Evolutionary conservation across 2,329 filamentous ascomycete genomes (phyloP), one percentile per base, ranked within the genome.

Genomic region (Cytospora chrysosperma): DNA sequence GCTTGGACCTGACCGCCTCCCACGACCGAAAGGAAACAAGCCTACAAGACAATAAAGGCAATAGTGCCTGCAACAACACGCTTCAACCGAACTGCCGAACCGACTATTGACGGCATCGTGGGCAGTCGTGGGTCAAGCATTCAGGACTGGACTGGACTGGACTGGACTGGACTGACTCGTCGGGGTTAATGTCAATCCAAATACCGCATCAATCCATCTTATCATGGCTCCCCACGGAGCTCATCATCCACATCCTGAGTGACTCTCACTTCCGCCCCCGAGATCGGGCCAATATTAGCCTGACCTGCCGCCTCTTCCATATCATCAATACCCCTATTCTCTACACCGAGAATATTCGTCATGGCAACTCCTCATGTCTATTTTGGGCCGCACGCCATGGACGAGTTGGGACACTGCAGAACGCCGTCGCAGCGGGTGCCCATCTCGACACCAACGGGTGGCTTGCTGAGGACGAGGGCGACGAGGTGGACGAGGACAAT

Each of bases 331-430:
- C 68, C 24, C 67, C 67, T 19, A 65, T 68, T 21, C 53, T 70
- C 19, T 70, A 71, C 53, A 21, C 57, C 19, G 53, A 65, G 47
- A 68, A 69, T 61, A 61, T 70, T 28, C 66, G 63, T 34, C 30
- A 59, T 19, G 59, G 54, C 15, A 53, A 27, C 17, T 47, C 65
- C 0, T 64, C 59, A 1, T 68, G 61, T 49, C 63, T 70, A 9
- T 70, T 69, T 56, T 70, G 68, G 68, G 69, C 64, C 28, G 67
- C 68, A 54, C 65, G 68, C 40, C 59, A 68, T 55, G 70, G 70
- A 51, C 58, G 58, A 17, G 52, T 70, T 19, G 66, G 64, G 49
- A 70, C 68, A 19, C 37, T 70, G n/a, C 65, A 67, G 59, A 67
- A 67, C 50, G 69, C 67, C 26, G 56, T 70, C 5, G 67, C 62